These are phyloP conservation scores for Musa troglodytarum DNA, from an alignment of 176 grass and related monocot species.

Conservation along the genomic window DNA sequence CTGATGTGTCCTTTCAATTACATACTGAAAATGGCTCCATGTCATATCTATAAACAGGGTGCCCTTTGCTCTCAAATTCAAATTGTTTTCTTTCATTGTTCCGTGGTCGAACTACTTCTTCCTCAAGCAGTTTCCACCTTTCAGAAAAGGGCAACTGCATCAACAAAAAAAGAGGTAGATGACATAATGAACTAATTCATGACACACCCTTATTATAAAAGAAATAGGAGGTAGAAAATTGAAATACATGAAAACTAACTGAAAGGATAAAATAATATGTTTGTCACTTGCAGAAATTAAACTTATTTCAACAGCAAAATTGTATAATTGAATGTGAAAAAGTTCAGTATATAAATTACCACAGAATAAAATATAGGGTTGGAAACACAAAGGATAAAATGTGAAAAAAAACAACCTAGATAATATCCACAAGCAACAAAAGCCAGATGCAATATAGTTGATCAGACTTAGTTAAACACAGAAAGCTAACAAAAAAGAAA, in stretches of 20 bases:
- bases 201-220: not conserved
- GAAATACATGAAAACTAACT: not conserved
- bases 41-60: conserved; percentile 88
- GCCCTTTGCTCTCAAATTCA: conserved; percentile 65
- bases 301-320: not conserved
- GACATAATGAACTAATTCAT: not conserved
- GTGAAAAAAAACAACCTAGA: no score
- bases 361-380: no score
- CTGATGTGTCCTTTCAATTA: conserved; percentile 9
- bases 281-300: not conserved
- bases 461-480: no score
- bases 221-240: not conserved
- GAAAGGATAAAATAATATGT: not conserved
- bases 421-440: no score
- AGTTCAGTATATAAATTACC: no score
- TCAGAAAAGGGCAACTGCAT: conserved; percentile 87
- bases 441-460: no score
- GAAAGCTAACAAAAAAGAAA: no score
- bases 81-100: conserved; percentile 66
- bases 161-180: conserved; percentile 16
- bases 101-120: conserved; percentile 78
- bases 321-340: no score
- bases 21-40: conserved; percentile 93
- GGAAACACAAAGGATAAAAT: no score
- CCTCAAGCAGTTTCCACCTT: conserved; percentile 91